These are phyloP conservation scores for Cordyceps cicadae DNA, from an alignment of 2,329 filamentous ascomycete genomes.

Conservation along the genomic window DNA sequence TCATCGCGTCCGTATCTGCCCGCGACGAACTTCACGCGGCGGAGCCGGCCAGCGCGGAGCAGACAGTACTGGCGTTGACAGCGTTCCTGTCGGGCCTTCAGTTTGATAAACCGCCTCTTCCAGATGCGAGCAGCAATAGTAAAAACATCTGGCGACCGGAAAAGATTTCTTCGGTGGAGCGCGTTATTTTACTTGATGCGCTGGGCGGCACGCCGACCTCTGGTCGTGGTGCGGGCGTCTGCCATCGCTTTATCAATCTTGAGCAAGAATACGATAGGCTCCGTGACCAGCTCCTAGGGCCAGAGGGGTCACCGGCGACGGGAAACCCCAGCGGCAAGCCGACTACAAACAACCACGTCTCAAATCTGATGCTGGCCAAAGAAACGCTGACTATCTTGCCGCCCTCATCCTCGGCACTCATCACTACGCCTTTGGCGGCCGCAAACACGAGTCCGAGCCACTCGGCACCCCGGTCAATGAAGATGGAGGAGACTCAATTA, in stretches of 20 bases:
- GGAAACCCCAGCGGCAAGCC: constrained; percentile 24
- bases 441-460: constrained; percentile 38
- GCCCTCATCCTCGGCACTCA: constrained; percentile 73
- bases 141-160: constrained; percentile 14
- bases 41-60: constrained; percentile 38
- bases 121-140: neutral
- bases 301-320: constrained; percentile 20
- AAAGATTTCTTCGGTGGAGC: constrained; percentile 61
- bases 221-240: constrained; percentile 24
- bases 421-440: constrained; percentile 79
- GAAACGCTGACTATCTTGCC: constrained; percentile 68
- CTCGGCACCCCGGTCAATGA: constrained; percentile 29
- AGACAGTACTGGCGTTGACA: constrained; percentile 69
- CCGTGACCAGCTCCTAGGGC: constrained; percentile 46
- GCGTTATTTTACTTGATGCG: constrained; percentile 82
- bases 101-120: constrained; percentile 20
- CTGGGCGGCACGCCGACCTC: constrained; percentile 73
- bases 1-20: constrained; percentile 34
- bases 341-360: constrained; percentile 40
- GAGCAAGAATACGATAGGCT: constrained; percentile 78
- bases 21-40: constrained; percentile 32
- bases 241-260: constrained; percentile 70
- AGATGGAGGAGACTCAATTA: constrained; percentile 43
- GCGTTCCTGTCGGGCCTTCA: constrained; percentile 65
- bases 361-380: constrained; percentile 67